Base-by-base conservation (phyloP, 2,329 filamentous ascomycete species). In the Helicocarpus griseus region DNA sequence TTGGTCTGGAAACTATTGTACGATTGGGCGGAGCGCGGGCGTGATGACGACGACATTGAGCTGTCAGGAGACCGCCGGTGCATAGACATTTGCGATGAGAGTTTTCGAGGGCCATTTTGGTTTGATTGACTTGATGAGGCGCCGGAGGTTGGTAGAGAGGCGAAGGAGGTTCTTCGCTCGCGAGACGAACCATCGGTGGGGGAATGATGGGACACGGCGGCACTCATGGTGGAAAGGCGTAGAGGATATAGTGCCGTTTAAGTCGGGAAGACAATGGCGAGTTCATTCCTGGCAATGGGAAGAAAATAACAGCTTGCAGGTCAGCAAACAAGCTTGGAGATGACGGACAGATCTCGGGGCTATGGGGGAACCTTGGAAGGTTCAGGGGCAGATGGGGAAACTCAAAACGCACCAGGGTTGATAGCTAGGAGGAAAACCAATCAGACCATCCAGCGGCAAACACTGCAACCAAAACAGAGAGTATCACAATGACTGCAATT, bases 51-150 rank as follows among this genome's bases (percentile, higher is more conserved):
- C n/a, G 60, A 60, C 5, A 65, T 61, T 5, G 70, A 74, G 53
- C 63, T 68, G 69, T 64, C 81, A 70, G 64, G 75, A 60, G 67
- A 76, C 68, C 58, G 75, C 69, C 53, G 76, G 68, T 55, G 69
- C 71, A 55, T 79, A 76, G 54, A 86, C 64, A 38, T 80, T 77
- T 59, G 83, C 77, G 69, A 86, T 73, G 62, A 85, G 74, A 54
- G 78, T 55, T 69, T 73, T 29, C 79, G 79, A 22, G 74, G 69
- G 29, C 74, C 78, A 57, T 77, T 80, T 36, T 67, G 68, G 48
- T 77, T 65, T 11, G 67, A 61, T 41, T 60, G 55, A 55, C 63
- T 63, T 31, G 63, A 62, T 26, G 69, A 61, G 39, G 62, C 55
- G 48, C 58, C 54, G 9, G 77, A 73, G 29, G 81, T 76, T 17